phyloP scores from a whole-genome alignment of 2,329 filamentous ascomycete species.

The Stemphylium beticola region DNA sequence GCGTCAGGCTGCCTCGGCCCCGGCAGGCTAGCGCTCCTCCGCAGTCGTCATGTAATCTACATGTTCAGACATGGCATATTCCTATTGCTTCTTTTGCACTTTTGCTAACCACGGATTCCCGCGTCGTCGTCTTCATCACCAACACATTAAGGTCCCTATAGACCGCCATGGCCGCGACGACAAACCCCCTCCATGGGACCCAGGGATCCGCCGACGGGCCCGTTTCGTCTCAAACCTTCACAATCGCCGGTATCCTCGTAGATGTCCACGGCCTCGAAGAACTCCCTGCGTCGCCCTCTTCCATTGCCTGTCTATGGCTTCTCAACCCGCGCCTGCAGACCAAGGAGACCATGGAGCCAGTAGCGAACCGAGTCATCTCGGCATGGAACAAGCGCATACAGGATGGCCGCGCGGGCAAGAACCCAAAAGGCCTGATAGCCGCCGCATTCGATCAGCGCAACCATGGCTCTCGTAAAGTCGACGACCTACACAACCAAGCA shows the following conservation, averaged over 20 bases:
- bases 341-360: conserved; percentile 74
- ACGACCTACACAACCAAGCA: conserved; percentile 71
- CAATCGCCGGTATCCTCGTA: conserved; percentile 78
- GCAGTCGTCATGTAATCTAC: neutral
- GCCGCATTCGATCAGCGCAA: conserved; percentile 92
- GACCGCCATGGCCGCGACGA: conserved; percentile 39
- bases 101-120: neutral
- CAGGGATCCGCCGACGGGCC: conserved; percentile 35
- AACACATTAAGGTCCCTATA: neutral
- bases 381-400: conserved; percentile 65
- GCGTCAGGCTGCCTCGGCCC: conserved; percentile 5
- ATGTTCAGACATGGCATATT: neutral
- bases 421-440: conserved; percentile 70
- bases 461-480: conserved; percentile 77
- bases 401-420: conserved; percentile 35
- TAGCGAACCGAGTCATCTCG: conserved; percentile 72
- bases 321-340: conserved; percentile 78
- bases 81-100: neutral
- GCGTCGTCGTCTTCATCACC: neutral
- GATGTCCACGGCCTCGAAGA: conserved; percentile 84
- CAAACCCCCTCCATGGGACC: conserved; percentile 44
- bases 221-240: conserved; percentile 70
- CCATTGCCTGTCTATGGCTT: conserved; percentile 85
- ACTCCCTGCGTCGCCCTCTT: conserved; percentile 61
- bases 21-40: conserved; percentile 1